Base-by-base conservation (phyloP, 441 rosid species). In the Eruca vesicaria region DNA sequence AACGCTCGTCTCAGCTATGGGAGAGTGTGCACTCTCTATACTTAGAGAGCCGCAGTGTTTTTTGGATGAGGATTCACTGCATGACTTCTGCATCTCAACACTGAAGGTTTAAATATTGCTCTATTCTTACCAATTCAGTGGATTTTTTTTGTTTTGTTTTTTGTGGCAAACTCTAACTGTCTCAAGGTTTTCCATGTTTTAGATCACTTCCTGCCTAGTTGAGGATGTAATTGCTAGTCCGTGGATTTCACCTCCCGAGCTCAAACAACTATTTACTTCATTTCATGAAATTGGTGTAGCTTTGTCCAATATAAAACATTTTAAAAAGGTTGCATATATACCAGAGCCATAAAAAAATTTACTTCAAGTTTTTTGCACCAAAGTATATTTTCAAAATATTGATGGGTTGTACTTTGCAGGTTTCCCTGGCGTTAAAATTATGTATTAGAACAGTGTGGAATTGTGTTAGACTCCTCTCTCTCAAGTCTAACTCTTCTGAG, bases 381-480 rank as follows among this genome's bases (percentile, higher is more conserved):
- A 16, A 63, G 55, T 43, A 33, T 64, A 14, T 38, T 14, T 9
- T 64, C 41, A 31, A 23, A 31, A 21, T 18, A 21, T 21, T 64
- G 19, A 64, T 64, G 26, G 26, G 68, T 29, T 64, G 32, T 64
- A 21, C 18, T 8, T 79, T 83, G 69, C 92, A 93, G 97, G 95
- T 95, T 80, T 88, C 89, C 66, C 79, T 82, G 84, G 89, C 91
- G 23, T 73, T 93, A 50, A 83, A 83, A 67, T 72, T 93, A 61
- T 86, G 88, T 75, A 82, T 83, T 82, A 82, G 78, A 62, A 93
- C 98, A 68, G 86, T 88, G 11, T 90, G 98, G 98, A 63, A 78
- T 48, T 79, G 84, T 80, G 78, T 82, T 71, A 72, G 61, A 73
- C 84, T 57, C 82, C 85, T 83, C 56, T 82, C 84, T 72, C 75